Evolutionary conservation across 139 green algal genomes (phyloP), one percentile per base, ranked within the genome.

Genomic region (Chlamydomonas sp.): DNA sequence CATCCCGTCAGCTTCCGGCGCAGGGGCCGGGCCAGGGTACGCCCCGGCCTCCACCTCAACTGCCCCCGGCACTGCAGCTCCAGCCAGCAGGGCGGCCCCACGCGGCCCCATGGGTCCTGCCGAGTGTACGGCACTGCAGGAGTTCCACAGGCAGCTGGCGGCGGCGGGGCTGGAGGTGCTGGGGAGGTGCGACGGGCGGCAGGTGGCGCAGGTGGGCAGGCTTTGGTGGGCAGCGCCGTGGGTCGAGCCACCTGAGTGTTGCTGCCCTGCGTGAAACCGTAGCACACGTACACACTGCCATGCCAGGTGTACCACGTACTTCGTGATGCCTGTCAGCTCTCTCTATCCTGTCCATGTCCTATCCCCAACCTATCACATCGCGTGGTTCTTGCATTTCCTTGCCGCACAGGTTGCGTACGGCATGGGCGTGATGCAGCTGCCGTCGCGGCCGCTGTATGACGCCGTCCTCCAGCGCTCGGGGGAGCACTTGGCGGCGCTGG

Each of bases 81-180:
- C 31, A 49, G 31, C 31, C 31, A 49, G 31, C 31, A 49, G 31
- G 31, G 31, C 31, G 31, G 31, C 31, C 31, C 64, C 64, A 12
- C 64, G 12, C 64, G 64, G 64, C 64, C 64, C 10, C 10, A 17
- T 69, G 10, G 67, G 67, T 4, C 67, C 67, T 12, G 66, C 67
- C 57, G 67, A 85, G 67, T 67, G 59, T 7, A 58, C 67, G 67
- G 67, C 80, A 58, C 67, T 61, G 67, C 1, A 0, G 2, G 57
- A 9, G 8, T 77, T 85, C 15, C 59, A 58, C 15, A 20, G 68
- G 4, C 66, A 57, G 57, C 66, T 85, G 64, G 58, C 80, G 66
- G 80, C 49, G 57, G 80, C 80, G 57, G 80, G 63, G 10, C 57
- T 68, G 80, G 68, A 49, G 80, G 67, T 67, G 18, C 57, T 85